Conservation (phyloP, 1,139 yeast species). For the Lodderomyces metapsilosis region DNA sequence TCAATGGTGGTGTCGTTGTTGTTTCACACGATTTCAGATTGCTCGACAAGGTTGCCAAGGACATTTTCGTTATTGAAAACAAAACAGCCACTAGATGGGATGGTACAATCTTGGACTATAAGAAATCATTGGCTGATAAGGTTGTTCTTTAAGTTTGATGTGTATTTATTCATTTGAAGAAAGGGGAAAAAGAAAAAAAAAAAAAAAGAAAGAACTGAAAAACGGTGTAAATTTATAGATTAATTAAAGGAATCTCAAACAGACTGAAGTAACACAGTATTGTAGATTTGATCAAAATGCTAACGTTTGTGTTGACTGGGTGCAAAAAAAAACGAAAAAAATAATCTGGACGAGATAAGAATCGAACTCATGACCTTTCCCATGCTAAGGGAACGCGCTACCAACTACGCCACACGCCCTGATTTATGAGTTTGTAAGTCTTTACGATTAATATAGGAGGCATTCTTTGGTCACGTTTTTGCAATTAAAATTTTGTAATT, state of each 20-base stretch:
- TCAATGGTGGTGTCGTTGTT: constrained; percentile 97
- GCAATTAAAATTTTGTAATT: neutral
- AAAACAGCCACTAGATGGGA: constrained; percentile 97
- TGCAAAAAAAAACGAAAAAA: constrained; percentile 2
- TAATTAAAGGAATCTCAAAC: neutral
- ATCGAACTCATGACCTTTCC: constrained; percentile 66
- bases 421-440: neutral
- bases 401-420: constrained; percentile 73
- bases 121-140: constrained; percentile 86
- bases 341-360: constrained; percentile 58
- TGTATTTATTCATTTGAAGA: constrained; percentile 1
- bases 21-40: constrained; percentile 99
- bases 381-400: constrained; percentile 71
- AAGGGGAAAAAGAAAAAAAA: too few species aligned
- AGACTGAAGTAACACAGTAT: neutral
- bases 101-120: constrained; percentile 85
- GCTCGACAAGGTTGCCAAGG: constrained; percentile 95
- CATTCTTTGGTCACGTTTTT: neutral
- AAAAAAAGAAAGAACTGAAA: neutral
- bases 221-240: constrained; percentile 4
- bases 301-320: too few species aligned
- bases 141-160: constrained; percentile 44
- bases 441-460: neutral
- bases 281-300: too few species aligned
- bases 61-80: constrained; percentile 92